Conservation (phyloP, 306 rosid species). For the Malus sieversii region DNA sequence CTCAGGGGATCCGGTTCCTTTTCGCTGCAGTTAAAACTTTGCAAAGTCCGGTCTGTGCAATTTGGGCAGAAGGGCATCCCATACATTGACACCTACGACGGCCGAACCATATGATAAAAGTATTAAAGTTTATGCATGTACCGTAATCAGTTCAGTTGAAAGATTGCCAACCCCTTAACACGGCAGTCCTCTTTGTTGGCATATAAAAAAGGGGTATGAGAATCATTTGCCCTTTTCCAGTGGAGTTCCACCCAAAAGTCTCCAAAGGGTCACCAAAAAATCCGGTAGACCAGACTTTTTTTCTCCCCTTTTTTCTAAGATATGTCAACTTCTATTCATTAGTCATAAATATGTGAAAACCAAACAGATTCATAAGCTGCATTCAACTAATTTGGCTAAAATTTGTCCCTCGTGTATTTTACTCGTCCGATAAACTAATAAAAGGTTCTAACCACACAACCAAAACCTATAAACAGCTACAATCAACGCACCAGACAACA, state of each 20-base stretch:
- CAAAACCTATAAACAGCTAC: constrained; percentile 1
- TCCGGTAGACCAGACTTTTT: too few relatives aligned
- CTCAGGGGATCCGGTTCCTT: background rate
- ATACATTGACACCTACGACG: constrained; percentile 63
- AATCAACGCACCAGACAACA: background rate
- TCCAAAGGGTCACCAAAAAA: too few relatives aligned
- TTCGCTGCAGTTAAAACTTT: constrained; percentile 59
- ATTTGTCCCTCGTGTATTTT: background rate
- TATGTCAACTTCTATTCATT: background rate
- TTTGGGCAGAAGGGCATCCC: constrained; percentile 76
- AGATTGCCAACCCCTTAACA: too few relatives aligned
- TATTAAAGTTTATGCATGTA: too few relatives aligned
- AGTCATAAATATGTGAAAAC: background rate
- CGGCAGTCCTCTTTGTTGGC: too few relatives aligned
- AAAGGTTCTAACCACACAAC: background rate
- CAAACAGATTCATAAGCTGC: background rate
- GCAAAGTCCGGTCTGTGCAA: constrained; percentile 64
- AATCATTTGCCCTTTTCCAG: too few relatives aligned
- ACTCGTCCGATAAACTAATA: background rate
- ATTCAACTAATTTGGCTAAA: background rate
- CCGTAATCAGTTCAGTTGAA: too few relatives aligned
- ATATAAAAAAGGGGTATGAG: too few relatives aligned
- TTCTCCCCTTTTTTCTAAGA: too few relatives aligned
- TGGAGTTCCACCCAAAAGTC: too few relatives aligned
- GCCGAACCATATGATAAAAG: constrained; percentile 35